Evolutionary conservation across 2,329 filamentous ascomycete genomes (phyloP), one percentile per base, ranked within the genome.

Genomic region (Penicillium sp.): DNA sequence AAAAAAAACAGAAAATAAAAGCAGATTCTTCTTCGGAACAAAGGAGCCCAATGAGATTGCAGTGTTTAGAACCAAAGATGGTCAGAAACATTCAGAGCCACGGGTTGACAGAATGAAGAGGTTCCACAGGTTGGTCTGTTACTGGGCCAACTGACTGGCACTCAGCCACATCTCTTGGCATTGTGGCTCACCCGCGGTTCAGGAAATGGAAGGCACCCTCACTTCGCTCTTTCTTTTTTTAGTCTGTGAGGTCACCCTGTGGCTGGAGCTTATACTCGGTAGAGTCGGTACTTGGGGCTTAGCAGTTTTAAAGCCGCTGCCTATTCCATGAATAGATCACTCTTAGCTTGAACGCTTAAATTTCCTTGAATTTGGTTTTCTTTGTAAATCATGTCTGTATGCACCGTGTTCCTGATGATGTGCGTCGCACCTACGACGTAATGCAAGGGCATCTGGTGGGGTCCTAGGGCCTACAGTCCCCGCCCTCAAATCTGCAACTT

Each of bases 381-480:
- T 27, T 27, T 4, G 24, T 27, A 4, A 27, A 27, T 27, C 24
- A 27, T 27, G 8, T 27, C 24, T 27, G 18, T 18, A 27, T 27
- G 24, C 24, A 8, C 11, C 5, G 14, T 14, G 16, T 27, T 29
- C 29, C 29, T 42, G 22, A 11, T 40, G 14, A 40, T 18, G 24
- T 45, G 21, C 29, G 13, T 22, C 32, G 24, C 16, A 45, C 2
- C 36, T 18, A 41, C 31, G 36, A 39, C 39, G 45, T 42, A 48
- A 36, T 48, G 45, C 38, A 29, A 48, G 44, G n/a, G 18, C n/a
- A 32, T 36, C 31, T 16, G 41, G 40, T 39, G 45, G 45, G 40
- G 45, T 47, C 18, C 50, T 44, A 49, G 45, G 39, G 52, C 44
- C 52, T 51, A 51, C 54, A 54, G 46, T 29, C 32, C 50, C 48